Percentiles rank a stretch among this genome's conserved stretches.
These are phyloP conservation scores for Limtongia smithiae DNA, from an alignment of 805 yeast species.

Conservation along the genomic window DNA sequence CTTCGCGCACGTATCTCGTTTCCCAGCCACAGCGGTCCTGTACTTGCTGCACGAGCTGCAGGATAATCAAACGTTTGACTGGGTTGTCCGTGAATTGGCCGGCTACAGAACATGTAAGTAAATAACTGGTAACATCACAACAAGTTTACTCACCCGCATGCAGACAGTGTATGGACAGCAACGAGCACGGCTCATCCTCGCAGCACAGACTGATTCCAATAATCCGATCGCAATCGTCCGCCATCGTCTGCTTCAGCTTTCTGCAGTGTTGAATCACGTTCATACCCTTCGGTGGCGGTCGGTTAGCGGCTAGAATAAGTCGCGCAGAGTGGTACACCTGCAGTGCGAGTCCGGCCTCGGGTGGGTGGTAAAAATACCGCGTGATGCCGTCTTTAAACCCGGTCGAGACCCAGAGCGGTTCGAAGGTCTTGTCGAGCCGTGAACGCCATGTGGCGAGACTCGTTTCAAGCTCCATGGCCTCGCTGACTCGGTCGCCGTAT, in stretches of 20 bases:
- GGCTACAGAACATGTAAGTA: slow-evolving; percentile 1
- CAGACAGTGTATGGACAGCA: slow-evolving; percentile 17
- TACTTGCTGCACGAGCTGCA: slow-evolving; percentile 9
- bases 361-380: slow-evolving; percentile 15
- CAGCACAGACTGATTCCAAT: slow-evolving; percentile 19
- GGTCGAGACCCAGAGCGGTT: slow-evolving; percentile 12
- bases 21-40: slow-evolving; percentile 22
- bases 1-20: slow-evolving; percentile 14
- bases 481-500: not conserved
- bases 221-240: slow-evolving; percentile 17
- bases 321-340: slow-evolving; percentile 14
- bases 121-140: not conserved
- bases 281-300: slow-evolving; percentile 11
- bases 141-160: slow-evolving; percentile 14
- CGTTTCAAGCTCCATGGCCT: slow-evolving; percentile 6
- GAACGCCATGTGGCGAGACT: slow-evolving; percentile 10
- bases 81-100: slow-evolving; percentile 17
- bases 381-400: slow-evolving; percentile 11
- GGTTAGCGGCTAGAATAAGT: slow-evolving; percentile 7
- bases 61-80: slow-evolving; percentile 7
- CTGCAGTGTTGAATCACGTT: slow-evolving; percentile 11
- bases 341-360: slow-evolving; percentile 19
- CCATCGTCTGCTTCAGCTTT: slow-evolving; percentile 5
- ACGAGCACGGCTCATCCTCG: slow-evolving; percentile 15
- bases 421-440: slow-evolving; percentile 8